Evolutionary conservation across 345 rosid species (phyloP), one percentile per base, ranked within the genome.

Genomic region (Triadica sebifera): DNA sequence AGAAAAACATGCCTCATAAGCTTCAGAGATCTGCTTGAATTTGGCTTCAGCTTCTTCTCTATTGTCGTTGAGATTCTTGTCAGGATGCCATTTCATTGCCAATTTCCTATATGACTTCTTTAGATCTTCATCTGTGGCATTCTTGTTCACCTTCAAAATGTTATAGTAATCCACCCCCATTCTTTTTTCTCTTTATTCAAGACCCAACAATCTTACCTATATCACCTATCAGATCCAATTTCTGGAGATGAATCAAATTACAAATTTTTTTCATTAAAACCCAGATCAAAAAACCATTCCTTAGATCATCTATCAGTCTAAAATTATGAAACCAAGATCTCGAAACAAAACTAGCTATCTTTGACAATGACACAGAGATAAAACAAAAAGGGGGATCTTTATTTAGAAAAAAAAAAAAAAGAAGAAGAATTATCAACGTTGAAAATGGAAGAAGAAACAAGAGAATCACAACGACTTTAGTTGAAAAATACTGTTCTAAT

Each of bases 51-150:
- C 98, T 81, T 92, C 96, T 16, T 81, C 47, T 43, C 47, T 87
- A 77, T 94, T 94, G 84, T 83, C 37, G 79, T 72, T 82, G 37
- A 94, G 98, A 81, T 92, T 92, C 88, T 94, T 94, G 71, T 92
- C 97, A 70, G 98, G 98, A 74, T 94, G 98, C 97, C 98, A 94
- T 85, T 90, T 90, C 97, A 90, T 94, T 59, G 96, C 98, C 82
- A 94, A 70, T 86, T n/a, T 90, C 77, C 93, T 79, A 68, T 94
- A 92, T 11, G 98, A 81, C 82, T 87, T 94, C 89, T 94, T 94
- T 13, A 94, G 82, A 82, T 94, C 97, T 47, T 92, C 98, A 1
- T 94, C 97, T n/a, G 96, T 82, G 38, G 97, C 97, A 77, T 78
- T 88, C 79, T 70, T 87, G 72, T 89, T 45, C 74, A 92, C 97